phyloP scores from a whole-genome alignment of 169 alveolate genomes.

The Babesia ovis region DNA sequence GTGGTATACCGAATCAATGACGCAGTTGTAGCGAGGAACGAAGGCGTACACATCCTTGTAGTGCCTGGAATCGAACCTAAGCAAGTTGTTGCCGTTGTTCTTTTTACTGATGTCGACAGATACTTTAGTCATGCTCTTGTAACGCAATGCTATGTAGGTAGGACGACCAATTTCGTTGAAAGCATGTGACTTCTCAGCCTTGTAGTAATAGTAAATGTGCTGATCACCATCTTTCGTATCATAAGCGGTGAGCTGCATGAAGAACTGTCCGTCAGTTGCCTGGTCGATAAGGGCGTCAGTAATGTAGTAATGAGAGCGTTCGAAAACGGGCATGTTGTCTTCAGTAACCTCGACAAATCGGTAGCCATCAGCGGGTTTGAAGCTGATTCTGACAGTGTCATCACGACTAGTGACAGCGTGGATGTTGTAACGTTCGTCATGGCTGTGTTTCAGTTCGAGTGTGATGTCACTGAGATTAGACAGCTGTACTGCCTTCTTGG shows the following conservation, averaged over 20 bases:
- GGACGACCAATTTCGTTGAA: conserved; percentile 27
- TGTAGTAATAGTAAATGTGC: conserved; percentile 34
- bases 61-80: conserved; percentile 28
- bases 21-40: conserved; percentile 32
- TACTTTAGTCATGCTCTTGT: background rate
- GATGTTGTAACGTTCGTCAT: conserved; percentile 13
- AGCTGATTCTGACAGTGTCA: background rate
- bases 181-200: conserved; percentile 10
- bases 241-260: conserved; percentile 20
- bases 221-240: conserved; percentile 21
- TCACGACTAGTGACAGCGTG: conserved; percentile 8
- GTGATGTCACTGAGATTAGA: background rate
- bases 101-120: background rate
- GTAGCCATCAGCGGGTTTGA: conserved; percentile 22
- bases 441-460: conserved; percentile 9
- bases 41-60: conserved; percentile 9
- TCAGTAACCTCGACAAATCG: conserved; percentile 2
- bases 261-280: conserved; percentile 21
- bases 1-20: conserved; percentile 12
- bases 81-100: background rate
- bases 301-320: conserved; percentile 1
- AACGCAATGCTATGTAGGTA: conserved; percentile 16
- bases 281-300: conserved; percentile 17
- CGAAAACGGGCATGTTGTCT: background rate
- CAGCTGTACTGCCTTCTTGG: background rate